Evolutionary conservation across 192 early-diverging fungal genomes (phyloP).

Genomic region (Coemansia sp.): DNA sequence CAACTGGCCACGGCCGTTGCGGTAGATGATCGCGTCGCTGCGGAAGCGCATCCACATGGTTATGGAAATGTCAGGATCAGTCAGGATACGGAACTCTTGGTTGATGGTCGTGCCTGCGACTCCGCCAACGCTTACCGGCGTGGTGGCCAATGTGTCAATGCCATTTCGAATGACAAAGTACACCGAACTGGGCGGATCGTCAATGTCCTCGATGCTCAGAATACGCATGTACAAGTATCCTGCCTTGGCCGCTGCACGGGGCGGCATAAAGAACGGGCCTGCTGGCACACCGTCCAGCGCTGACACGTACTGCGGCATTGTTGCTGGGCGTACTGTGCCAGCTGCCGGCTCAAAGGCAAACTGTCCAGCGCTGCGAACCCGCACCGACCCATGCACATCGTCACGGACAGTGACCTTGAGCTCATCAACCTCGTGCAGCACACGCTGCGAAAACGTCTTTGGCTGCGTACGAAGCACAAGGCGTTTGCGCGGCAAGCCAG

Average conservation of each 20-base stretch:
- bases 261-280: constrained; percentile 50
- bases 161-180: constrained; percentile 60
- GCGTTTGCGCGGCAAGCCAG: constrained; percentile 23
- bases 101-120: constrained; percentile 31
- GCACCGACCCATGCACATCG: constrained; percentile 32
- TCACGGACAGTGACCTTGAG: constrained; percentile 24
- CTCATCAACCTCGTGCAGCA: constrained; percentile 38
- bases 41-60: constrained; percentile 58
- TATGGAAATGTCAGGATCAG: constrained; percentile 46
- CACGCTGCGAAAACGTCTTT: constrained; percentile 38
- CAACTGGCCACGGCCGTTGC: neutral
- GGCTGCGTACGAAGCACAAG: constrained; percentile 40
- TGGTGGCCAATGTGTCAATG: constrained; percentile 51
- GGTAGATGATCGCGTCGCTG: constrained; percentile 49
- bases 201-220: constrained; percentile 51
- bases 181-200: constrained; percentile 36
- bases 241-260: constrained; percentile 31
- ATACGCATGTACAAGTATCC: constrained; percentile 56
- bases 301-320: constrained; percentile 49
- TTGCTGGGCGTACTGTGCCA: constrained; percentile 44
- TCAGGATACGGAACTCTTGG: constrained; percentile 56
- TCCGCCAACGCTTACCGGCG: constrained; percentile 36
- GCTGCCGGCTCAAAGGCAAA: constrained; percentile 24
- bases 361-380: constrained; percentile 28
- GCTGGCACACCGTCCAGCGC: constrained; percentile 45